Conservation (phyloP, 441 rosid genomes). For the Gossypium davidsonii region DNA sequence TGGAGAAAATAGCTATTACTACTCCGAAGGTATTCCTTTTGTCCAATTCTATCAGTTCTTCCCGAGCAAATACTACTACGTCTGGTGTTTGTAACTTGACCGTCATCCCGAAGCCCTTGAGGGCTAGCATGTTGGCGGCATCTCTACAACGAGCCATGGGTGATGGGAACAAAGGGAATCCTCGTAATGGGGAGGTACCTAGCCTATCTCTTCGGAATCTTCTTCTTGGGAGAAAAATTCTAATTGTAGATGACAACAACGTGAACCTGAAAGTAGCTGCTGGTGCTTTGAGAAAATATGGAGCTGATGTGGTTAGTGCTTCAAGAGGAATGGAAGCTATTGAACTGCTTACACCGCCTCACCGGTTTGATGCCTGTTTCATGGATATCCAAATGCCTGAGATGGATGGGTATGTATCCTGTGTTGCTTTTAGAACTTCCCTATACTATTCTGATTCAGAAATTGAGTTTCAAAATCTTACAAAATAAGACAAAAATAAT, state of each 20-base stretch:
- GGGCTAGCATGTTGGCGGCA: conserved; percentile 81
- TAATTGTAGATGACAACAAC: conserved; percentile 70
- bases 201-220: conserved; percentile 46
- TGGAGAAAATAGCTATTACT: conserved; percentile 27
- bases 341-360: conserved; percentile 59
- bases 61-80: conserved; percentile 21
- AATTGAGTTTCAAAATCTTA: neutral
- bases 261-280: conserved; percentile 87
- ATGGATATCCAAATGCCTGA: conserved; percentile 98
- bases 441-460: neutral
- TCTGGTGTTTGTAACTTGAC: conserved; percentile 30
- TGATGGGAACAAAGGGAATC: conserved; percentile 46
- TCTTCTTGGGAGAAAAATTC: conserved; percentile 64
- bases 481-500: neutral
- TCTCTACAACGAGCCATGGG: conserved; percentile 71
- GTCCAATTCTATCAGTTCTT: conserved; percentile 47
- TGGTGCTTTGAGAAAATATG: conserved; percentile 75
- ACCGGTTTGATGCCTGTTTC: conserved; percentile 82
- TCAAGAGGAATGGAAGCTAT: conserved; percentile 60
- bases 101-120: conserved; percentile 70
- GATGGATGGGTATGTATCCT: conserved; percentile 79
- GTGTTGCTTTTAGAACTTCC: neutral
- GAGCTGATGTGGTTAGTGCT: conserved; percentile 75
- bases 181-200: conserved; percentile 52
- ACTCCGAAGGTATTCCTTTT: conserved; percentile 54